phyloP scores from a whole-genome alignment of 2,329 filamentous ascomycete species.

The Calonectria pseudoturangicola region DNA sequence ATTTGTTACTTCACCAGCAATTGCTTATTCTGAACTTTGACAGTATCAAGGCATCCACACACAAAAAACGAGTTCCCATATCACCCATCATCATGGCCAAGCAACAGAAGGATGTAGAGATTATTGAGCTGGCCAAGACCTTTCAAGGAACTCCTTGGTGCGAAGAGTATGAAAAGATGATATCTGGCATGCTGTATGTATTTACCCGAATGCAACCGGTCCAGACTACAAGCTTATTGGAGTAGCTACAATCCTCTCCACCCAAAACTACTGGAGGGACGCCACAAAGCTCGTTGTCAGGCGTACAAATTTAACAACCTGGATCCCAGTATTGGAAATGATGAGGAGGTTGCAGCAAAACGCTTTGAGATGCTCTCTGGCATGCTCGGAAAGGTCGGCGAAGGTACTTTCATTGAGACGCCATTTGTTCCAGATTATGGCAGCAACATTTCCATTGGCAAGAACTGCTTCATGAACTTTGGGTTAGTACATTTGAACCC shows the following conservation, averaged over 20 bases:
- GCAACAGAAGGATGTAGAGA: slow-evolving; percentile 22
- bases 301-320: slow-evolving; percentile 51
- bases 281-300: slow-evolving; percentile 47
- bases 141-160: slow-evolving; percentile 35
- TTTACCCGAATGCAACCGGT: not conserved
- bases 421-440: slow-evolving; percentile 79
- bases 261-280: slow-evolving; percentile 45
- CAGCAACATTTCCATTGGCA: slow-evolving; percentile 77
- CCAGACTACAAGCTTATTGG: slow-evolving; percentile 32
- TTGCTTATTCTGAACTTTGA: not conserved
- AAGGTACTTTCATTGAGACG: slow-evolving; percentile 74
- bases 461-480: slow-evolving; percentile 77
- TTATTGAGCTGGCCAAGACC: slow-evolving; percentile 39
- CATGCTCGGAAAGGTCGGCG: slow-evolving; percentile 48
- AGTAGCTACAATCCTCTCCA: slow-evolving; percentile 48
- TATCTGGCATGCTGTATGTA: slow-evolving; percentile 44
- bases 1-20: not conserved
- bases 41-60: not conserved
- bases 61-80: too few relatives aligned
- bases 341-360: slow-evolving; percentile 33
- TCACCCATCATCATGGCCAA: slow-evolving; percentile 30
- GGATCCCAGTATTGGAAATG: slow-evolving; percentile 46
- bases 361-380: slow-evolving; percentile 37
- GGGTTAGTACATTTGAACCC: slow-evolving; percentile 49
- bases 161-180: slow-evolving; percentile 46